Percentiles rank a stretch among this genome's conserved stretches.
Conservation (phyloP, 2,329 filamentous ascomycete species). For the Penicillium sp. region DNA sequence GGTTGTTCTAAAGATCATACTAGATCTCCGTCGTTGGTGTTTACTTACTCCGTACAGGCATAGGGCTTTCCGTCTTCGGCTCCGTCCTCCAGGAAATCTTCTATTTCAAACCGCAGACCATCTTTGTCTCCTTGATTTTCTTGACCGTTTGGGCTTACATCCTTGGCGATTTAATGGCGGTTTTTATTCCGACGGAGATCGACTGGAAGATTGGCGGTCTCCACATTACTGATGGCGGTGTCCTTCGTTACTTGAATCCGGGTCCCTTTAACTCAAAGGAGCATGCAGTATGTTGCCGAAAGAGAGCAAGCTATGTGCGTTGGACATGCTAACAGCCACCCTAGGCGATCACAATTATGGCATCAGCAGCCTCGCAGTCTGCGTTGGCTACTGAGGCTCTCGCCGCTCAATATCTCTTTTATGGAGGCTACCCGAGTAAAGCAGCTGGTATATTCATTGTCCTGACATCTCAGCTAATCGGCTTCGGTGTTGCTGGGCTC, state of each 20-base stretch:
- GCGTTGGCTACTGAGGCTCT: conserved; percentile 39
- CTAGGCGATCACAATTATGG: conserved; percentile 38
- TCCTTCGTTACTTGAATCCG: conserved; percentile 35
- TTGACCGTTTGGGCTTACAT: conserved; percentile 44
- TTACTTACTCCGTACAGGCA: conserved; percentile 14
- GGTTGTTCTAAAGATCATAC: neutral
- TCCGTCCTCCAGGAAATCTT: conserved; percentile 44
- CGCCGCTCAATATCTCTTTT: conserved; percentile 47
- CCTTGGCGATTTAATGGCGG: conserved; percentile 38
- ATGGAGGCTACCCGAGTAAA: conserved; percentile 37
- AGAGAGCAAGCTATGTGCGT: neutral
- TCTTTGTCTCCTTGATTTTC: conserved; percentile 44
- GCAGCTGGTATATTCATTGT: conserved; percentile 43
- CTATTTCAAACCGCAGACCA: conserved; percentile 35
- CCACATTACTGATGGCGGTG: conserved; percentile 2
- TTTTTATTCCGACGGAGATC: conserved; percentile 30
- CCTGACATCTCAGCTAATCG: conserved; percentile 48
- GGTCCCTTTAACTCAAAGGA: conserved; percentile 36
- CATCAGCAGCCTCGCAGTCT: conserved; percentile 32
- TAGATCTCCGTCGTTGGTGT: neutral
- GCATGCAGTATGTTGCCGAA: conserved; percentile 19
- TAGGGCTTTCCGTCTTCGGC: conserved; percentile 34
- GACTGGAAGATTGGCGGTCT: conserved; percentile 20
- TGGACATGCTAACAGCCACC: neutral
- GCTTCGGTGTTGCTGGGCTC: conserved; percentile 49